Percentiles rank a stretch among this genome's conserved stretches.
phyloP scores from a whole-genome alignment of 2,329 filamentous ascomycete species.

The Apiospora arundinis region DNA sequence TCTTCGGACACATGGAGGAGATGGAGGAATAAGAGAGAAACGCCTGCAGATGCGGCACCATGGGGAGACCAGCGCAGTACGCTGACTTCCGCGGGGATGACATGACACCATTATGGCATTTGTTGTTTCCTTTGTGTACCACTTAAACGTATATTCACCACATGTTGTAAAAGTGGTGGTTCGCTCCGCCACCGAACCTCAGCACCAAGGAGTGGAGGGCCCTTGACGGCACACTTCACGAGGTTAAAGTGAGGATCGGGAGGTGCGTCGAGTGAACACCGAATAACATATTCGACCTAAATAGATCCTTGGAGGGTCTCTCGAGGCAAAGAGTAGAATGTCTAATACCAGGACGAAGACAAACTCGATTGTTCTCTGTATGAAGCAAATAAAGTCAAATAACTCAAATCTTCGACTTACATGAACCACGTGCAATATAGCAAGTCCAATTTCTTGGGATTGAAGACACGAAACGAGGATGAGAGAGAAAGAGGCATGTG shows the following conservation, averaged over 20 bases:
- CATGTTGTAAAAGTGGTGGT: conserved; percentile 56
- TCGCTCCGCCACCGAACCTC: conserved; percentile 69
- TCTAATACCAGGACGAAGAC: conserved; percentile 5
- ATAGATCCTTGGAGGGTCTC: conserved; percentile 19
- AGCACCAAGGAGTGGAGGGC: conserved; percentile 72
- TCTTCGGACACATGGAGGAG: conserved; percentile 97
- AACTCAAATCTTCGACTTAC: background rate
- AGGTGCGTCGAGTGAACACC: conserved; percentile 68
- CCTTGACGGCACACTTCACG: conserved; percentile 56
- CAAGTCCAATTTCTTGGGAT: background rate
- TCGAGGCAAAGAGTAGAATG: conserved; percentile 21
- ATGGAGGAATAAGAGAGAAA: conserved; percentile 80
- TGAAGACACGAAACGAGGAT: background rate
- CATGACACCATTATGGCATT: conserved; percentile 38
- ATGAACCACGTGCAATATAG: conserved; percentile 1
- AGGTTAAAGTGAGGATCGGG: conserved; percentile 75
- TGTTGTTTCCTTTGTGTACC: conserved; percentile 59
- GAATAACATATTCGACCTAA: conserved; percentile 29
- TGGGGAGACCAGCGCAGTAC: conserved; percentile 27
- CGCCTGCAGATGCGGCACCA: conserved; percentile 14
- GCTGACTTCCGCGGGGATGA: conserved; percentile 19
- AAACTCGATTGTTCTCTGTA: conserved; percentile 19
- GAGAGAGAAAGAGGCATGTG: background rate
- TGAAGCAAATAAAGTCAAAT: conserved; percentile 18
- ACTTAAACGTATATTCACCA: conserved; percentile 48